Conservation (phyloP, 768 basidiomycete genomes). For the Rubroboletus pulcherrimus region DNA sequence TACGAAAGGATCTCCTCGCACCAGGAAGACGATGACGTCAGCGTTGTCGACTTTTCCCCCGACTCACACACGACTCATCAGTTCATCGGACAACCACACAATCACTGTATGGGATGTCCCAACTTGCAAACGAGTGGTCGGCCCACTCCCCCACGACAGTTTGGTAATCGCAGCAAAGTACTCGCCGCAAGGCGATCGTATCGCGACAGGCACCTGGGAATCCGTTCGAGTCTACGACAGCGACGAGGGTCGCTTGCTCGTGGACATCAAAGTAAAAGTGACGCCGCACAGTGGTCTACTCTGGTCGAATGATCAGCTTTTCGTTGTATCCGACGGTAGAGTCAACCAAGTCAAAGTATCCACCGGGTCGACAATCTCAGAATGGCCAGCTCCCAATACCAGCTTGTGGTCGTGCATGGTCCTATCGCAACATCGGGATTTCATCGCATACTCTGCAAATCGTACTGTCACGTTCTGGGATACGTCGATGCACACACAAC, state of each 20-base stretch:
- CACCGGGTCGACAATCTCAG: not conserved
- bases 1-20: too few species aligned
- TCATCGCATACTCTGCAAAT: not conserved
- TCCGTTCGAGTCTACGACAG: too few species aligned
- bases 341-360: not conserved
- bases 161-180: too few species aligned
- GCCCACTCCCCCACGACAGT: not conserved
- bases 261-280: not conserved
- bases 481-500: not conserved
- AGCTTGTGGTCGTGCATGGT: not conserved
- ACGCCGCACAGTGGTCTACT: not conserved
- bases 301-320: not conserved
- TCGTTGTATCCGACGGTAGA: too few species aligned
- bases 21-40: too few species aligned
- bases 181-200: too few species aligned
- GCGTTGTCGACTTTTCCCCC: too few species aligned
- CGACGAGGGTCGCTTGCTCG: not conserved
- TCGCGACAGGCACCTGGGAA: too few species aligned
- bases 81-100: too few species aligned
- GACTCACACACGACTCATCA: too few species aligned
- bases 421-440: too few species aligned
- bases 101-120: not conserved
- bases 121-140: not conserved
- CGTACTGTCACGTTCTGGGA: not conserved
- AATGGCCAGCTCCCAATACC: not conserved